phyloP scores from a whole-genome alignment of 345 rosid species.

The Aquilaria yunnanensis region DNA sequence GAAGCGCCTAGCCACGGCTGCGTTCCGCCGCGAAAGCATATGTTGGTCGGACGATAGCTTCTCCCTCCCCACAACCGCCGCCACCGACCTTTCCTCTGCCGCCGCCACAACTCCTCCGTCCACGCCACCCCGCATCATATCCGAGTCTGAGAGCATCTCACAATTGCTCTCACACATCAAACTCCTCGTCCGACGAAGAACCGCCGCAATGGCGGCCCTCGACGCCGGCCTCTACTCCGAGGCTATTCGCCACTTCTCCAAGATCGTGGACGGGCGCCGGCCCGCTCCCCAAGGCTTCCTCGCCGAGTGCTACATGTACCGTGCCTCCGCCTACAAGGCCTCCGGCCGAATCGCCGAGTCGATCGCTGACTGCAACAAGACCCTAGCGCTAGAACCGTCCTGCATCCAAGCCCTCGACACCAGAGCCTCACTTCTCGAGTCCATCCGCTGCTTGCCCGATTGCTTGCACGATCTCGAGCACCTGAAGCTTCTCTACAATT shows the following conservation, averaged over 20 bases:
- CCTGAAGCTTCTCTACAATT: conserved; percentile 69
- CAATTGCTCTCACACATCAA: conserved; percentile 71
- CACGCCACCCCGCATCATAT: conserved; percentile 34
- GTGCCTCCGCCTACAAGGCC: conserved; percentile 61
- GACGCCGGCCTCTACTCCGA: conserved; percentile 66
- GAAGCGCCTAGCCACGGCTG: conserved; percentile 79
- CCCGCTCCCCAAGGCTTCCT: conserved; percentile 84
- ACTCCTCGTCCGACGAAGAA: conserved; percentile 74
- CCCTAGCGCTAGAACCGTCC: conserved; percentile 65
- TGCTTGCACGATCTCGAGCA: conserved; percentile 83
- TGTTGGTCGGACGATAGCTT: conserved; percentile 87
- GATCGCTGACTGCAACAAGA: conserved; percentile 75
- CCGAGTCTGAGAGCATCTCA: conserved; percentile 48
- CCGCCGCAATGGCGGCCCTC: conserved; percentile 72
- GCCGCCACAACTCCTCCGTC: conserved; percentile 30
- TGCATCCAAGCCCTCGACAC: conserved; percentile 75
- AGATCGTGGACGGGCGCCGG: conserved; percentile 75
- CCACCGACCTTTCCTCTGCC: conserved; percentile 9
- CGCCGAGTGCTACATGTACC: conserved; percentile 70
- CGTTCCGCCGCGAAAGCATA: conserved; percentile 73
- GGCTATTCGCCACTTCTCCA: conserved; percentile 81
- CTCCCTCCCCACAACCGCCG: conserved; percentile 25
- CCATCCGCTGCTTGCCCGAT: conserved; percentile 74
- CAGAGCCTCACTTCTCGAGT: conserved; percentile 64
- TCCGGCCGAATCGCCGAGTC: conserved; percentile 72